Base-by-base conservation (phyloP, 345 rosid species). In the Acer campestre region DNA sequence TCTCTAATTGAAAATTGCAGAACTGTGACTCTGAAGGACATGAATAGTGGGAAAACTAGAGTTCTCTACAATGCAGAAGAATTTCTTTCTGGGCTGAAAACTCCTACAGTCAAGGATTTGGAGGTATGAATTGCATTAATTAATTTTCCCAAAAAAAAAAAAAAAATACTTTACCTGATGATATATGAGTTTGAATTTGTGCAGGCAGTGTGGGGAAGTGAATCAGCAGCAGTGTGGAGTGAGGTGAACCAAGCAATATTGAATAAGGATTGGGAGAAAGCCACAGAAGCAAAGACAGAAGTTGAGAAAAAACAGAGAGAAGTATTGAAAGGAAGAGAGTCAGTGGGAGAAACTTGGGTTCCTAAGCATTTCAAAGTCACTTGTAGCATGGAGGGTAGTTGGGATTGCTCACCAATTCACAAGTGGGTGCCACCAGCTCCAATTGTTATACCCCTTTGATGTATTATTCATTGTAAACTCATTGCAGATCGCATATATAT, bases 171-270 rank as follows among this genome's bases (percentile, higher is more conserved):
- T 35, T 42, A 42, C 46, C 46, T 42, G 1, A 42, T 42, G 46
- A 42, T 42, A 9, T 35, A 73, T 14, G 25, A 18, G 35, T 44
- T 59, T 63, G 31, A 74, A 25, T 25, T 63, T 64, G 2, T 3
- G 13, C 70, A 95, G 99, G 92, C 82, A 35, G 81, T 95, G 70
- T 71, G 67, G 79, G 49, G 70, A 71, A 90, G 79, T 22, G 98
- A 95, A 85, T 92, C 99, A 0, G 88, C 87, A 0, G 73, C 68
- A n/a, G 94, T 95, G 18, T 93, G 99, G 99, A 79, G 90, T 18
- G 85, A 79, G 74, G 88, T 89, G 58, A 92, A 89, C 86, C 81
- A 75, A 80, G 90, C 80, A 38, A 90, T 95, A 10, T 61, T 92
- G 68, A 85, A 23, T 38, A 75, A 83, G 27, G 91, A 93, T 1